Conservation (phyloP, 1,284 basidiomycete genomes). For the Thelephora terrestris region DNA sequence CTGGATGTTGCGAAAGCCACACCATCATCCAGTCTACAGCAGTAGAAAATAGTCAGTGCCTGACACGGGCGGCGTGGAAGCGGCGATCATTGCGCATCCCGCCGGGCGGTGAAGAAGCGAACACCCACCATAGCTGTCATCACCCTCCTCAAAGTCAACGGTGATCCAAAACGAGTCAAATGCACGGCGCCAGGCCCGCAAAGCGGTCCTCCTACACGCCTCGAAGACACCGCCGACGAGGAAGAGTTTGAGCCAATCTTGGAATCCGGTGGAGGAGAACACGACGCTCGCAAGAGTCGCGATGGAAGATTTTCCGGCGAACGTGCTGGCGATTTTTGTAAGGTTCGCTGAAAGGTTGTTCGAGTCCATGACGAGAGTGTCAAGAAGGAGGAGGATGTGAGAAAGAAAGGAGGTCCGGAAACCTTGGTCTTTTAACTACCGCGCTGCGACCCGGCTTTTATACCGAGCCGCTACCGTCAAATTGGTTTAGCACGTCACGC, state of each 20-base stretch:
- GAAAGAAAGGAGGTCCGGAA: no score
- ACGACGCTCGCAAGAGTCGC: slow-evolving; percentile 32
- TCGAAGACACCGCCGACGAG: slow-evolving; percentile 53
- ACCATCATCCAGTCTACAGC: slow-evolving; percentile 23
- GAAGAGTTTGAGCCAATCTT: slow-evolving; percentile 57
- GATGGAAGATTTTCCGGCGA: slow-evolving; percentile 10
- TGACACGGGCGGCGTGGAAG: not conserved
- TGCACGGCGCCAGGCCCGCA: slow-evolving; percentile 32
- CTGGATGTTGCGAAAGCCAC: slow-evolving; percentile 25
- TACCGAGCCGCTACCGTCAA: no score
- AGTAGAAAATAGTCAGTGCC: slow-evolving; percentile 2
- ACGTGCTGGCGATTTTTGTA: no score
- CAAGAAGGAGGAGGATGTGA: no score
- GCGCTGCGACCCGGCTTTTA: no score
- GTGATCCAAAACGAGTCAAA: slow-evolving; percentile 52
- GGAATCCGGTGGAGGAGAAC: slow-evolving; percentile 35
- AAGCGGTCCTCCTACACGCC: slow-evolving; percentile 36
- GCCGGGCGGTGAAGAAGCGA: not conserved
- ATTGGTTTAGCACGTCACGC: no score
- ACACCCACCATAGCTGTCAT: slow-evolving; percentile 44
- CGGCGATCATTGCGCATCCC: not conserved
- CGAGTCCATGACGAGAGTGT: no score
- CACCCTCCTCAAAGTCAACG: slow-evolving; percentile 47
- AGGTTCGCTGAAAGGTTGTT: no score
- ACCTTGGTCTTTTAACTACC: no score